These are phyloP conservation scores for Phyllosticta citrichinensis DNA, from an alignment of 2,329 filamentous ascomycete genomes.

Conservation along the genomic window DNA sequence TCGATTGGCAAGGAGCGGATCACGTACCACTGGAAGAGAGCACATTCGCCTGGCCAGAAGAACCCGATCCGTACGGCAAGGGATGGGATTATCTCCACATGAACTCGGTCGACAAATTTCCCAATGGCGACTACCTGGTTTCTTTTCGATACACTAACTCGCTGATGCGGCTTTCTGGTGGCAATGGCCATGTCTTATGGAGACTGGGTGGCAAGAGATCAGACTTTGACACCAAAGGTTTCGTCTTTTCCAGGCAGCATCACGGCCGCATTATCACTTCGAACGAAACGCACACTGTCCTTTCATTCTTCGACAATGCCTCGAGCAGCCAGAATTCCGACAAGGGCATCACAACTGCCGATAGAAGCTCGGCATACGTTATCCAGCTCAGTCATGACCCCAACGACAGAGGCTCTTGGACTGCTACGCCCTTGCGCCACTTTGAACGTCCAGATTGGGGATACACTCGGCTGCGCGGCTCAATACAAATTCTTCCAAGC, in stretches of 20 bases:
- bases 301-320: constrained; percentile 47
- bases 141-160: constrained; percentile 20
- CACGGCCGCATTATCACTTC: constrained; percentile 23
- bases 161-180: constrained; percentile 19
- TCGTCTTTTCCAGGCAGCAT: constrained; percentile 5
- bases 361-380: constrained; percentile 3
- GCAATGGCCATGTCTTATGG: constrained; percentile 20
- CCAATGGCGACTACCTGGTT: constrained; percentile 19
- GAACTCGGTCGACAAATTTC: constrained; percentile 32
- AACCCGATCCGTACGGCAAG: not conserved
- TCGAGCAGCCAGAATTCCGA: not conserved
- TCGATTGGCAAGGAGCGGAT: constrained; percentile 50
- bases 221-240: constrained; percentile 11
- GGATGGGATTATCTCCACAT: constrained; percentile 31
- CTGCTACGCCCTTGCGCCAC: constrained; percentile 15
- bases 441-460: constrained; percentile 42
- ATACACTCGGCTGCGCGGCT: constrained; percentile 43
- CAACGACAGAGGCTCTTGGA: constrained; percentile 3
- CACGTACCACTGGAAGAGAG: constrained; percentile 35
- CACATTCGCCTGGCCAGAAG: constrained; percentile 1
- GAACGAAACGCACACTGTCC: constrained; percentile 37
- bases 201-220: constrained; percentile 23
- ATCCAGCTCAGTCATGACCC: constrained; percentile 1
- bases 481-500: constrained; percentile 31
- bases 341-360: constrained; percentile 15